Base-by-base conservation (phyloP, 1,139 yeast genomes). In the Magnusiomyces starmeri region DNA sequence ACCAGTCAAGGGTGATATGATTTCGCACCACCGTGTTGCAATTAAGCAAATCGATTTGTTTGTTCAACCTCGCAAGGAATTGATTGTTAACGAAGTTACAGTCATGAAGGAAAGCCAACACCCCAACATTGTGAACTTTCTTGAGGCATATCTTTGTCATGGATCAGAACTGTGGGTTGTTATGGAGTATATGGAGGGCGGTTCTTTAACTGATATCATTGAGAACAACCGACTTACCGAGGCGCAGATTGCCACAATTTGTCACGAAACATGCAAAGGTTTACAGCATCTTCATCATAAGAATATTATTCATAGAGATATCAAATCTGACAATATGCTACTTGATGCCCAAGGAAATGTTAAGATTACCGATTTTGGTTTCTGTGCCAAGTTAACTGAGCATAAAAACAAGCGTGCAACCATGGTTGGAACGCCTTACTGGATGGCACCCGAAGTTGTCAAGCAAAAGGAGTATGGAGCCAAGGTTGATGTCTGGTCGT, bases 391-490 rank as follows among this genome's bases (percentile, higher is more conserved):
- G 68, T 75, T 92, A 60, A 92, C 97, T 2, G 95, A 87, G 58
- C 92, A 88, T 66, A 81, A 94, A 70, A 85, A 85, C 58, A 92
- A 92, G 69, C 79, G 98, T 58, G 97, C 97, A 9, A 92, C 98
- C 0, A 89, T 92, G 97, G 98, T 90, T 4, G 98, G 98, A 40
- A 92, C 98, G 0, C 98, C 98, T 12, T 92, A 92, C 68, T 92
- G 98, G 98, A 92, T 92, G 98, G 98, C 98, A 0, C 98, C 98
- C 2, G 98, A 92, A 70, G 97, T 92, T 48, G 97, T 92, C 51
- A 87, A 89, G 69, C 97, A 90, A 63, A 88, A 89, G 69, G 96
- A 89, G 64, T 92, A 92, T 64, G 98, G 90, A 62, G 96, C 87
- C 60, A 92, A 92, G 68, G 97, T 92, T 22, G 98, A 92, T 69